Evolutionary conservation across 805 yeast genomes (phyloP), one percentile per base, ranked within the genome.

Genomic region (Wickerhamiella dianesei): DNA sequence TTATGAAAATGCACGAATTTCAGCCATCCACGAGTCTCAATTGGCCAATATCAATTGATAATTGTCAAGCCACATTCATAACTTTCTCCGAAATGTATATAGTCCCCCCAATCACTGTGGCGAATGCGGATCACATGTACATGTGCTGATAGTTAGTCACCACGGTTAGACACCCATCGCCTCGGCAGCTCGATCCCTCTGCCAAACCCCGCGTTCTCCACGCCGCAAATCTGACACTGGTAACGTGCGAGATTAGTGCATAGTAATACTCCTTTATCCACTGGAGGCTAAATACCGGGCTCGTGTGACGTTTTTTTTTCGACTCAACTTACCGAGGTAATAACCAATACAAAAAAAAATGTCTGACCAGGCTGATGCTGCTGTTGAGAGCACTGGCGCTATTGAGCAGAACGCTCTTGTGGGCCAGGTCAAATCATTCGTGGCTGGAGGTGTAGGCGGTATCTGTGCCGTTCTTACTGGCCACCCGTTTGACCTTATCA

Each of bases 381-480:
- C 54, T 4, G 37, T 55, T 32, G 59, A 53, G 36, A 46, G 47
- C 40, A 35, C 46, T 2, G 32, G 25, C 9, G 16, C 43, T 35
- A 19, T 4, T n/a, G 41, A 35, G 37, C 14, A 47, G 35, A 49
- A 49, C 36, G 63, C 65, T 8, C 32, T 64, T 16, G 73, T 79
- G 35, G 95, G 85, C 49, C 94, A 89, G 67, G 68, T 81, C 55
- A 86, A 88, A 61, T 85, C 96, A 1, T 77, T 89, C 56, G 80
- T 77, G 5, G 80, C 96, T 5, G 98, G 98, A 40, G 98, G 96
- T 19, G 82, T 89, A 49, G 97, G 98, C 53, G 98, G 98, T 59
- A 69, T 89, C 20, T 88, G 95, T 64, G 96, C 97, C 2, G 97
- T 89, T 14, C 58, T 87, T 22, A 85, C 95, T 0, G 98, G 97